Evolutionary conservation across 139 green algal species (phyloP).

Genomic region (Chlamydomonas sp.): DNA sequence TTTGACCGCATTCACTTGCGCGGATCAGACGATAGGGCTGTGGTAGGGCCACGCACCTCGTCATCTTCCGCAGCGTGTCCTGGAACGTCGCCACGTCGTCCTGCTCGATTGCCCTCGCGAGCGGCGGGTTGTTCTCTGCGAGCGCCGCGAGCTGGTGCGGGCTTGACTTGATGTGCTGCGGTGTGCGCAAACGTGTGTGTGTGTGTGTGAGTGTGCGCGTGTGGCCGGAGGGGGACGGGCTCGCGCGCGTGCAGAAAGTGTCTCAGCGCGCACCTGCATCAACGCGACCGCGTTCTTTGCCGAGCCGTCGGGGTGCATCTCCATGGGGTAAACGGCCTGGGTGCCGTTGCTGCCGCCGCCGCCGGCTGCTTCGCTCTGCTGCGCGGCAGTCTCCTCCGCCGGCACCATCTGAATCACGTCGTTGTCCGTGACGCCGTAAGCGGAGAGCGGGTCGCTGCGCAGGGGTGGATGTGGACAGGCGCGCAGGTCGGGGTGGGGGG

Average conservation of each 20-base stretch:
- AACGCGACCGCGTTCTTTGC: constrained; percentile 1
- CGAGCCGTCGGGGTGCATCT: not conserved
- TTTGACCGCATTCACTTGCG: too few species aligned
- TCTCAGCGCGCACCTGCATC: too few species aligned
- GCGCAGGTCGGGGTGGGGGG: too few species aligned
- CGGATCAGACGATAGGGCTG: too few species aligned
- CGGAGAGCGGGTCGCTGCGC: not conserved
- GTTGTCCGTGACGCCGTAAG: not conserved
- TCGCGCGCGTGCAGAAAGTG: too few species aligned
- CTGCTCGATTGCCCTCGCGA: not conserved
- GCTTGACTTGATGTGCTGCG: too few species aligned
- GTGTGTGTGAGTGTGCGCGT: too few species aligned
- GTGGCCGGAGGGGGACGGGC: too few species aligned
- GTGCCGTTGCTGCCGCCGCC: not conserved
- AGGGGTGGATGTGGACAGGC: too few species aligned
- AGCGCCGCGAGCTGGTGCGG: too few species aligned
- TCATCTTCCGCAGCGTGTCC: not conserved
- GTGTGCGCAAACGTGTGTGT: too few species aligned
- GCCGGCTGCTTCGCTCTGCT: not conserved
- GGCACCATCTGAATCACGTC: constrained; percentile 3
- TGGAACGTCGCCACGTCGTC: constrained; percentile 20
- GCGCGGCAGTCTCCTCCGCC: not conserved
- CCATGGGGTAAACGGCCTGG: too few species aligned
- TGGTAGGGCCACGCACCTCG: not conserved
- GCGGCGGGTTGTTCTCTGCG: not conserved